These are phyloP conservation scores for Lactarius evosmus DNA, from an alignment of 768 basidiomycete species.

Conservation along the genomic window DNA sequence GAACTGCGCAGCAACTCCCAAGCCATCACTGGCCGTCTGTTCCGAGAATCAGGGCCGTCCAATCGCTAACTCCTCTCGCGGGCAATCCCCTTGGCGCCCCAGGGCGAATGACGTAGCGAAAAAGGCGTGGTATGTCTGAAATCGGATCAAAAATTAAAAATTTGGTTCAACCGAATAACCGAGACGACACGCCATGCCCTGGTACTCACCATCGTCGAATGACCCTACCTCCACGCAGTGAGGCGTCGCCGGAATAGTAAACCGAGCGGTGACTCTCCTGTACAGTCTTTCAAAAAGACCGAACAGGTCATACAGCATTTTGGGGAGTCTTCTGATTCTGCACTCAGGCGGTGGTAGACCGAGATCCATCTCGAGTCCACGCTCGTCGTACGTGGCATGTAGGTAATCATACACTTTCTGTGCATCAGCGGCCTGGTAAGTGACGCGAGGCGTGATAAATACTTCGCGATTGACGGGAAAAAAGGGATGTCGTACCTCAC, in stretches of 20 bases:
- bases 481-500: slow-evolving; percentile 2
- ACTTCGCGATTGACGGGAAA: neutral
- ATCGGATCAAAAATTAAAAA: neutral
- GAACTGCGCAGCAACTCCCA: neutral
- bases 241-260: neutral
- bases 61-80: neutral
- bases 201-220: slow-evolving; percentile 8
- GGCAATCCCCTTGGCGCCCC: neutral
- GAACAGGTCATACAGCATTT: neutral
- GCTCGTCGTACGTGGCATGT: neutral
- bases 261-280: neutral
- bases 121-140: neutral
- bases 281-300: neutral
- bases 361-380: neutral
- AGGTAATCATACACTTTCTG: slow-evolving; percentile 3
- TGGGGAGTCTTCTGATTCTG: neutral
- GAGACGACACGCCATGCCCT: neutral
- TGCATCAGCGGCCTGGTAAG: slow-evolving; percentile 2
- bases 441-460: neutral
- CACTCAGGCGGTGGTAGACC: neutral
- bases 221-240: neutral
- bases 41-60: slow-evolving; percentile 3
- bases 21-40: neutral
- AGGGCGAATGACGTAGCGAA: neutral
- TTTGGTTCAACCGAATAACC: neutral